phyloP scores from a whole-genome alignment of 495 filamentous ascomycete species.

The Copromyces sp. region DNA sequence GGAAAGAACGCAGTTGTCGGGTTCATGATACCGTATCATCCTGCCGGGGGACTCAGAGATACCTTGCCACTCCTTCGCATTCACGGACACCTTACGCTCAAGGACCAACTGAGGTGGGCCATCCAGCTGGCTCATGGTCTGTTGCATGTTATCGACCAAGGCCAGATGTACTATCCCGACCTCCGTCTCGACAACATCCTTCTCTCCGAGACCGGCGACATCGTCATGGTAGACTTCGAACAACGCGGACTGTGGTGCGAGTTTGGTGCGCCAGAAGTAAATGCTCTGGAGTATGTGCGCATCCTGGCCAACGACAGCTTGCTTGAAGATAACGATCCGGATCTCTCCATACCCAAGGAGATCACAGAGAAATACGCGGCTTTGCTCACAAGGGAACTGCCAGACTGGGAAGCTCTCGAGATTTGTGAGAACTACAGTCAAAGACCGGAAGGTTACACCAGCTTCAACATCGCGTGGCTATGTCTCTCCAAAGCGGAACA shows the following conservation, averaged over 20 bases:
- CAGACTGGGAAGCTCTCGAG: conserved; percentile 27
- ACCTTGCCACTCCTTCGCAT: conserved; percentile 31
- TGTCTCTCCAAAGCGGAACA: conserved; percentile 31
- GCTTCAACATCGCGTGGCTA: conserved; percentile 39
- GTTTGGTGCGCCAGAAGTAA: conserved; percentile 40
- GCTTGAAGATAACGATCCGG: conserved; percentile 3
- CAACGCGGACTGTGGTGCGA: conserved; percentile 43
- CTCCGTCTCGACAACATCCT: conserved; percentile 41
- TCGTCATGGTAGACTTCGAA: conserved; percentile 44
- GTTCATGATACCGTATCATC: conserved; percentile 35
- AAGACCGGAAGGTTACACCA: conserved; percentile 24
- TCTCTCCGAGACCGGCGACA: conserved; percentile 25
- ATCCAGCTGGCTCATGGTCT: conserved; percentile 33
- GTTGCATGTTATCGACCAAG: conserved; percentile 24
- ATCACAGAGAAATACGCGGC: conserved; percentile 21
- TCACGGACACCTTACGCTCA: conserved; percentile 23
- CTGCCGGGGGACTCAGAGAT: conserved; percentile 33
- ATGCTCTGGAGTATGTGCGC: conserved; percentile 36
- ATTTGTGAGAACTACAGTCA: conserved; percentile 21
- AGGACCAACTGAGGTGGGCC: conserved; percentile 34
- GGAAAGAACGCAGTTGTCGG: conserved; percentile 35
- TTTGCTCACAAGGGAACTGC: conserved; percentile 27
- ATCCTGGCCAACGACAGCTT: conserved; percentile 23
- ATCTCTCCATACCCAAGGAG: conserved; percentile 18
- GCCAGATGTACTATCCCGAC: conserved; percentile 37